Base-by-base conservation (phyloP, 2,329 filamentous ascomycete genomes). In the Hymenoscyphus linearis region DNA sequence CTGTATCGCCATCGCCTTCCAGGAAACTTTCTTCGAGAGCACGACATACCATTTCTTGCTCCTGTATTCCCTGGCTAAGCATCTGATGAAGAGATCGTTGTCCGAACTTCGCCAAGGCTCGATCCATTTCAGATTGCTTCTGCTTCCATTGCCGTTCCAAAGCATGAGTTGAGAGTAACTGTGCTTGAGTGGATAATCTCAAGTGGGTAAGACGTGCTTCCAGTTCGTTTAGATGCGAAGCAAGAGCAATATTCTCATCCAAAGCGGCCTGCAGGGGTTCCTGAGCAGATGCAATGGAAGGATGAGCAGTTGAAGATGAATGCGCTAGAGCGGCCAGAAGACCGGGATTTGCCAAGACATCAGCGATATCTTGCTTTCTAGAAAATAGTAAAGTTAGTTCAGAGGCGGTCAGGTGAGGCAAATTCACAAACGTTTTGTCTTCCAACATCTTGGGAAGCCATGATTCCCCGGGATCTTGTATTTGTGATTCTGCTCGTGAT, bases 21-120 rank as follows among this genome's bases (percentile, higher is more conserved):
- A 98, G 77, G 72, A 97, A 98, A 69, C 93, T 97, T 77, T 96
- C 93, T 76, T 97, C 93, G 60, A 98, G 81, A 1, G 90, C 92
- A 62, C 83, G 80, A 67, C 93, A 93, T 16, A 97, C 80, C 62
- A 78, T 78, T 65, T 93, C 91, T 75, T 96, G 93, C 78, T 98
- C 93, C 58, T 85, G 83, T 16, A 96, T 85, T 10, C 86, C 87
- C 62, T 89, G 88, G 53, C 81, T 85, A 12, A 98, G 79, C 57
- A 89, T 82, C 75, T 93, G 89, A 72, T 98, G 97, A 69, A 98
- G 79, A 52, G 90, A 88, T 52, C 91, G 89, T 0, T 93, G 92
- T 27, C 90, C 90, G 77, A 96, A 98, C 0, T 90, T 90, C 37
- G 86, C 85, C 63, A 98, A 78, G 6, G 90, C 91, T 57, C 85